phyloP scores from a whole-genome alignment of 2,329 filamentous ascomycete species.

The Sclerotinia minor region DNA sequence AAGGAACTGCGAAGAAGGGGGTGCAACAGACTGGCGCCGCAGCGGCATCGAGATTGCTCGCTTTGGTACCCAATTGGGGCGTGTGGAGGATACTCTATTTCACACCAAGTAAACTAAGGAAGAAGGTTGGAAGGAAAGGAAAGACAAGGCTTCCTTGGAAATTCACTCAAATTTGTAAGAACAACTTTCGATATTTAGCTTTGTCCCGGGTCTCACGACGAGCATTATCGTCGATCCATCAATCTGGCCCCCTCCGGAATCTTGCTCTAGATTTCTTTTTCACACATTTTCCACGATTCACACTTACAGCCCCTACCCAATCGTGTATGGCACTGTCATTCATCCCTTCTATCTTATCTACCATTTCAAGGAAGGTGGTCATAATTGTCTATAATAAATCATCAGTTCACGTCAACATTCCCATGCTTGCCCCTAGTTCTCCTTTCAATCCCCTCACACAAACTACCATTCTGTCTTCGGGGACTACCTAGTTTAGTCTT shows the following conservation, averaged over 20 bases:
- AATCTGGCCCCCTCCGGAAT: not conserved
- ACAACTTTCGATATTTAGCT: slow-evolving; percentile 10
- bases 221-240: not conserved
- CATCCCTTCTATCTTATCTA: not conserved
- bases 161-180: slow-evolving; percentile 16
- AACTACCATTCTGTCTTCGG: not conserved
- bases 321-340: not conserved
- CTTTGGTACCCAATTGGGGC: not conserved
- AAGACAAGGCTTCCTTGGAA: slow-evolving; percentile 15
- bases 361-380: slow-evolving; percentile 3
- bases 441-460: not conserved
- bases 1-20: not conserved
- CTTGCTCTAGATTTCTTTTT: too few species aligned
- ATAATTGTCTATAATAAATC: not conserved
- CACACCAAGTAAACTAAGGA: slow-evolving; percentile 1
- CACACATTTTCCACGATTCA: too few species aligned
- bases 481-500: not conserved
- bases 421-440: too few species aligned
- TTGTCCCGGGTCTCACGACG: not conserved
- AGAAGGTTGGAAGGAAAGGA: not conserved
- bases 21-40: not conserved
- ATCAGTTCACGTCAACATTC: not conserved
- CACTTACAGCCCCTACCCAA: not conserved
- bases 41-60: slow-evolving; percentile 6
- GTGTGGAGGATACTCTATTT: not conserved